Evolutionary conservation across 305 asterid species (phyloP).

Genomic region (Solanum hybrid): DNA sequence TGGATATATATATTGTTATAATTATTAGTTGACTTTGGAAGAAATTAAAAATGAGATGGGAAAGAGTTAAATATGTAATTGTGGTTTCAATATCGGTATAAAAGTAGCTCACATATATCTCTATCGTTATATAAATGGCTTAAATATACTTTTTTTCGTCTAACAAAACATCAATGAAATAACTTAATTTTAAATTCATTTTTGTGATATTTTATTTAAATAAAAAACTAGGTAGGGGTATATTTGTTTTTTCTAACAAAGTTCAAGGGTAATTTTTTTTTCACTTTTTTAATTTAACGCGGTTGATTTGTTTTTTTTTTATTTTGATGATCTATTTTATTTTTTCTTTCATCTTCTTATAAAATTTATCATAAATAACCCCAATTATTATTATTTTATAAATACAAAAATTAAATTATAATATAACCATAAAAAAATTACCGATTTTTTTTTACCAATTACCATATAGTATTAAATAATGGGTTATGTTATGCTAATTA

Average conservation of each 20-base stretch:
- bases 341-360: neutral
- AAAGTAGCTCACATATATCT: neutral
- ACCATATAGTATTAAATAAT: neutral
- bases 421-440: neutral
- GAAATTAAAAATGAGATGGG: neutral
- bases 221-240: neutral
- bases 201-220: neutral
- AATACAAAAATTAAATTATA: neutral
- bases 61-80: neutral
- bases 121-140: neutral
- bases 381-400: neutral
- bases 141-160: neutral
- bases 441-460: neutral
- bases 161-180: neutral
- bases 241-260: neutral
- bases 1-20: constrained; percentile 1
- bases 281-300: neutral
- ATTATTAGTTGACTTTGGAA: neutral
- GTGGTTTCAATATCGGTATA: neutral
- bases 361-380: neutral
- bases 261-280: neutral
- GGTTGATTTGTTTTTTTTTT: neutral
- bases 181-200: neutral
- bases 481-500: neutral
- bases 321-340: neutral